These are phyloP conservation scores for Solanum medicagineum DNA, from an alignment of 257 asterid genomes.

Conservation along the genomic window DNA sequence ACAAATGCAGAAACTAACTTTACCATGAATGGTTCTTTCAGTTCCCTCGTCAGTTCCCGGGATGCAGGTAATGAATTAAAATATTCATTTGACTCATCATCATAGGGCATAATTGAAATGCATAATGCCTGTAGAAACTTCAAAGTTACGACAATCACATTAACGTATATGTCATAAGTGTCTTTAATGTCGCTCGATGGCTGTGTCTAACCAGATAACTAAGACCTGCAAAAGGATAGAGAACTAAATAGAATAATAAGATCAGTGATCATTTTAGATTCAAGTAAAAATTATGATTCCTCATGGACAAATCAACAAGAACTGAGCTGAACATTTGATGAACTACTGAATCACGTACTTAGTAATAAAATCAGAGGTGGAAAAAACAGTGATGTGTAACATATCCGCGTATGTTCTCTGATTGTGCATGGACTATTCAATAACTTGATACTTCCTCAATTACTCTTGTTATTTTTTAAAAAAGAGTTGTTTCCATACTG, in stretches of 20 bases:
- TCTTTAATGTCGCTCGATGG: background rate
- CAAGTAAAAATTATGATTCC: background rate
- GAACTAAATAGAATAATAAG: background rate
- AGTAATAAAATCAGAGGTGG: background rate
- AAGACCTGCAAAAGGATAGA: background rate
- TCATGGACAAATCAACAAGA: background rate
- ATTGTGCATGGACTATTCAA: background rate
- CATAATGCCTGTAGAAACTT: background rate
- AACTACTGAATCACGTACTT: background rate
- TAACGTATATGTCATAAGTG: background rate
- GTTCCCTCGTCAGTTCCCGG: conserved; percentile 3
- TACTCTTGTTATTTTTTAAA: background rate
- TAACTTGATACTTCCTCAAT: background rate
- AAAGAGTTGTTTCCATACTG: background rate
- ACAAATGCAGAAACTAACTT: conserved; percentile 6
- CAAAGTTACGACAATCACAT: background rate
- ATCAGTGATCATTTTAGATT: background rate
- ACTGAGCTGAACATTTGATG: background rate
- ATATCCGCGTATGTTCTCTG: background rate
- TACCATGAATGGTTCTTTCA: background rate
- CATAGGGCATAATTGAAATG: background rate
- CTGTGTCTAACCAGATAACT: background rate
- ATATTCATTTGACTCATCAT: background rate
- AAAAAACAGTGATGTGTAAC: background rate
- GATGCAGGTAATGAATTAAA: background rate